Evolutionary conservation across 306 rosid species (phyloP).

Genomic region (Crataegus laevigata): DNA sequence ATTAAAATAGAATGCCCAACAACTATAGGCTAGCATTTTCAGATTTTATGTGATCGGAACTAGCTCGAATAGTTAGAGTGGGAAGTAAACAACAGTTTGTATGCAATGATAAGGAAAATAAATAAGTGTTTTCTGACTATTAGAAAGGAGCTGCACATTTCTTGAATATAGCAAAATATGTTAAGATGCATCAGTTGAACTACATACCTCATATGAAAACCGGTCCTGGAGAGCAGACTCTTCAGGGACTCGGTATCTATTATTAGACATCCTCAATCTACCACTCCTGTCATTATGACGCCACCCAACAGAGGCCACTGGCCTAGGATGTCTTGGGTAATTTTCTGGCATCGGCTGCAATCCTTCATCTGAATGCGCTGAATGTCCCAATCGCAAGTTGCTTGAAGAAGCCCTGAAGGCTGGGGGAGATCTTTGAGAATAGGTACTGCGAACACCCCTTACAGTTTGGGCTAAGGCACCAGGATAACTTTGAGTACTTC

Average conservation of each 20-base stretch:
- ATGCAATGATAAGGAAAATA: not conserved
- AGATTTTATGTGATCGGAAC: not conserved
- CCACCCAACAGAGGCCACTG: slow-evolving; percentile 44
- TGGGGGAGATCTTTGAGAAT: slow-evolving; percentile 59
- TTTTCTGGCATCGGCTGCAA: slow-evolving; percentile 51
- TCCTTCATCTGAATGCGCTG: slow-evolving; percentile 53
- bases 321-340: slow-evolving; percentile 58
- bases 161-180: not conserved
- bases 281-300: slow-evolving; percentile 55
- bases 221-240: slow-evolving; percentile 43
- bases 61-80: not conserved
- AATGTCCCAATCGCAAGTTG: slow-evolving; percentile 43
- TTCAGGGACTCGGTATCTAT: slow-evolving; percentile 44
- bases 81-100: not conserved
- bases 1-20: not conserved
- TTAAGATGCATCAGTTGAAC: not conserved
- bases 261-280: slow-evolving; percentile 57
- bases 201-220: slow-evolving; percentile 48
- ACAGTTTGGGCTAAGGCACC: slow-evolving; percentile 37
- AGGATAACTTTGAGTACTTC: slow-evolving; percentile 45
- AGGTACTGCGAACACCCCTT: slow-evolving; percentile 57
- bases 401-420: slow-evolving; percentile 61
- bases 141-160: not conserved
- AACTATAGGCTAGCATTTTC: too few relatives aligned
- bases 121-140: not conserved